Base-by-base conservation (phyloP, 2,329 filamentous ascomycete species). In the Calonectria montana region DNA sequence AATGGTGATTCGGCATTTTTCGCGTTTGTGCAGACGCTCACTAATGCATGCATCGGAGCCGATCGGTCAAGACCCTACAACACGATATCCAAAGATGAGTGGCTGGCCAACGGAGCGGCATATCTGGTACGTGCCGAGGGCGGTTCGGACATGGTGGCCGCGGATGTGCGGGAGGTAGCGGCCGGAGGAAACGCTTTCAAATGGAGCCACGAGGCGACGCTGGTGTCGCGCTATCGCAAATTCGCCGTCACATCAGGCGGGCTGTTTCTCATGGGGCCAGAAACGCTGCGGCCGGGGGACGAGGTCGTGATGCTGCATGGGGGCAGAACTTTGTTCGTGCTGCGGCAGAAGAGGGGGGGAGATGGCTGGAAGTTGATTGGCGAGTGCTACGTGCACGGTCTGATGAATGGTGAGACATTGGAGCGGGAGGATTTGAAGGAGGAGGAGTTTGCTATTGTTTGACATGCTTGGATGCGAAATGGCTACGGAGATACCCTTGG, bases 371-470 rank as follows among this genome's bases (percentile, higher is more conserved):
- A 65, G 16, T 65, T 84, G 23, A 67, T 84, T 15, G 82, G 82
- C 1, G 82, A 84, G 70, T 84, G 82, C 41, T 84, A 84, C 69
- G 79, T 82, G 3, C 81, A 83, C 67, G 82, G 83, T 1, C 66
- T 84, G 61, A 84, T 84, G 83, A 74, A 80, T 37, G 82, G 82
- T 1, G 82, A 84, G 71, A 79, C 75, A 3, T 72, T 82, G 68
- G 65, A 73, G 16, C 66, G 71, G 8, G 72, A 77, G 7, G 75
- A 71, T 12, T n/a, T 73, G 1, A 50, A 73, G 6, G 76, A 82
- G 23, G 80, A 83, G 53, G 76, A 77, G 50, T 83, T 83, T 76
- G 67, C 76, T 2, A 79, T 83, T 69, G 23, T 75, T 16, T 82
- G 67, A 76, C 23, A 21, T 10, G 9, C 45, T 18, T 23, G 31